Percentiles rank a stretch among this genome's conserved stretches.
phyloP scores from a whole-genome alignment of 2,329 filamentous ascomycete genomes.

The Ascochyta lentis region DNA sequence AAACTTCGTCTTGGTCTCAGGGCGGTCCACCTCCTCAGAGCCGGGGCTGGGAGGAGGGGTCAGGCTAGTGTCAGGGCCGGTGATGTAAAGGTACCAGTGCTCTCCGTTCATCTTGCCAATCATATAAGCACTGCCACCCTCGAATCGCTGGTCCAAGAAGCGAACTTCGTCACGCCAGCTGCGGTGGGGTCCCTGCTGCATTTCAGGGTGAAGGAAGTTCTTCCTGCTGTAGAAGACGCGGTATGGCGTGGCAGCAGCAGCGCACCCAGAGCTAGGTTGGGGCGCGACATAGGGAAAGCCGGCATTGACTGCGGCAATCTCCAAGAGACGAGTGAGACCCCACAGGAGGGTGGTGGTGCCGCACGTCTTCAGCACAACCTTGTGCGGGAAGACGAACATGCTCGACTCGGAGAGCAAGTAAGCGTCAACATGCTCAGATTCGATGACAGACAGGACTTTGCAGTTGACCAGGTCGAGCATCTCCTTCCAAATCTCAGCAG shows the following conservation, averaged over 20 bases:
- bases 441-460: constrained; percentile 93
- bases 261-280: constrained; percentile 68
- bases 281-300: constrained; percentile 86
- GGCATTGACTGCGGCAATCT: constrained; percentile 85
- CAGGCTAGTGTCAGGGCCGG: constrained; percentile 78
- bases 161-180: constrained; percentile 98
- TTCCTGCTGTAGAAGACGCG: constrained; percentile 99
- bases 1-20: constrained; percentile 64
- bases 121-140: constrained; percentile 96
- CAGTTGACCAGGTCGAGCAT: constrained; percentile 99
- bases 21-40: constrained; percentile 51
- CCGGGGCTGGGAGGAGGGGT: constrained; percentile 82
- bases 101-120: constrained; percentile 99
- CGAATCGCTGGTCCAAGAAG: constrained; percentile 89
- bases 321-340: constrained; percentile 86
- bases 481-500: constrained; percentile 85
- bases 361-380: constrained; percentile 97
- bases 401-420: constrained; percentile 98
- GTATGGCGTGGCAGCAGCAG: constrained; percentile 84
- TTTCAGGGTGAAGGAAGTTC: constrained; percentile 95
- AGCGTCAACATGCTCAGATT: constrained; percentile 92
- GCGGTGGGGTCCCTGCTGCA: constrained; percentile 90
- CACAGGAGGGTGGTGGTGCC: constrained; percentile 93
- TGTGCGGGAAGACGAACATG: constrained; percentile 99
- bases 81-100: constrained; percentile 98